A percentile compares a stretch with the other conserved stretches of the same genome.
These are phyloP conservation scores for Perkinsela sp. DNA, from an alignment of 208 protist species.

Conservation along the genomic window DNA sequence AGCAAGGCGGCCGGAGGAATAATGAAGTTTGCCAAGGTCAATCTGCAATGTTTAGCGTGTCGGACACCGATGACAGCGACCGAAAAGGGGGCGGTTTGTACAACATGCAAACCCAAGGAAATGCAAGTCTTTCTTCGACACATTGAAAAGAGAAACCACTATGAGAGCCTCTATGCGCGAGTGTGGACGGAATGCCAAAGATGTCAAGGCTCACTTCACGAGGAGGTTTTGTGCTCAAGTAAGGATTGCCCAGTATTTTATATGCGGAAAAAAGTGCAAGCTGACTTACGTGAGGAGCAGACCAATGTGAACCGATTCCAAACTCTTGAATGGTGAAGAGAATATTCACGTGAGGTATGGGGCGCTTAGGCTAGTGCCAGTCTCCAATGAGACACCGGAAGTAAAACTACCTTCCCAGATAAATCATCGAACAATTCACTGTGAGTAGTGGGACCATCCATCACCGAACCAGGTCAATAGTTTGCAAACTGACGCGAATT, in stretches of 20 bases:
- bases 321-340: conserved; percentile 63
- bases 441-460: no score
- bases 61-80: conserved; percentile 22
- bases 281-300: conserved; percentile 80
- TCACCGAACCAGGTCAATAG: no score
- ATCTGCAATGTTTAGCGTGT: conserved; percentile 82
- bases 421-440: no score
- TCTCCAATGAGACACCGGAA: no score
- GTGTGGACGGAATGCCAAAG: conserved; percentile 98
- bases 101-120: conserved; percentile 49
- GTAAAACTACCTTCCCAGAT: no score
- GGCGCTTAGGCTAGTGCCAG: no score
- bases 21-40: conserved; percentile 84
- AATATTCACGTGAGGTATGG: no score
- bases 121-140: conserved; percentile 70
- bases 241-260: conserved; percentile 98
- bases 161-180: conserved; percentile 77
- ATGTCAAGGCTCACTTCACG: conserved; percentile 84
- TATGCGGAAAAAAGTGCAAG: conserved; percentile 94
- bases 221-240: conserved; percentile 82
- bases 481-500: no score
- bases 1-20: conserved; percentile 70
- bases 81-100: conserved; percentile 59
- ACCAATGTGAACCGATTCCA: conserved; percentile 74
- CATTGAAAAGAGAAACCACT: conserved; percentile 59